Evolutionary conservation across 352 stramenopile species (phyloP).

Genomic region (Pythium aquatile): DNA sequence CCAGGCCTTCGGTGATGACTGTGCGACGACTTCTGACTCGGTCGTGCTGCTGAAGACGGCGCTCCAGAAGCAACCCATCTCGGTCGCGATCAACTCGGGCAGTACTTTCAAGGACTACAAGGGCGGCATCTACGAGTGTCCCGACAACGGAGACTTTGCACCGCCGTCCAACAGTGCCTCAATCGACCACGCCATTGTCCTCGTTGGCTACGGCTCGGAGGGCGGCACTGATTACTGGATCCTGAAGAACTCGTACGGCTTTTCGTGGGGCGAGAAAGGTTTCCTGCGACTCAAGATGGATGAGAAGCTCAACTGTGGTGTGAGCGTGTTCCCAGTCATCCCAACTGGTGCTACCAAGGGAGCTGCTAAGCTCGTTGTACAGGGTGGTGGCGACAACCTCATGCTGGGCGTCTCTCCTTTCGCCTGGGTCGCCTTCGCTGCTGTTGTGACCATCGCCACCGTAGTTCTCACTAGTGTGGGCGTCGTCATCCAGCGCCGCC

Average conservation of each 20-base stretch:
- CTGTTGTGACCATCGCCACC: slow-evolving; percentile 25
- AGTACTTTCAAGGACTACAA: slow-evolving; percentile 81
- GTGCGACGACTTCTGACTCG: slow-evolving; percentile 46
- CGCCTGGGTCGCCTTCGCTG: slow-evolving; percentile 33
- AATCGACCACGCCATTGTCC: slow-evolving; percentile 72
- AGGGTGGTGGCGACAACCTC: slow-evolving; percentile 44
- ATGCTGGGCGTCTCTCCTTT: slow-evolving; percentile 36
- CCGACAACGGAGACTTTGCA: slow-evolving; percentile 66
- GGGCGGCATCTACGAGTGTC: slow-evolving; percentile 65
- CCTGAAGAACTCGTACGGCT: slow-evolving; percentile 82
- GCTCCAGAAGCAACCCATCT: slow-evolving; percentile 70
- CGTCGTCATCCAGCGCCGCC: slow-evolving; percentile 27
- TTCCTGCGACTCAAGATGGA: slow-evolving; percentile 66
- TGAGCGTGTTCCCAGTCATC: slow-evolving; percentile 75
- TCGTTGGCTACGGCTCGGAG: slow-evolving; percentile 67
- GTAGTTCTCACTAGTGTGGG: slow-evolving; percentile 33
- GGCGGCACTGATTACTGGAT: slow-evolving; percentile 65
- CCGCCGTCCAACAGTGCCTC: slow-evolving; percentile 35
- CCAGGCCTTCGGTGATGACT: slow-evolving; percentile 62
- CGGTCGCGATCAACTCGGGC: slow-evolving; percentile 77
- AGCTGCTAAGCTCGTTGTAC: slow-evolving; percentile 38
- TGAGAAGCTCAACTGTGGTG: slow-evolving; percentile 73
- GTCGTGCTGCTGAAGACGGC: slow-evolving; percentile 63
- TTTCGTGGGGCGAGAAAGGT: slow-evolving; percentile 67
- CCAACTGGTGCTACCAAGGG: slow-evolving; percentile 53